phyloP scores from a whole-genome alignment of 441 rosid species.

The Pelargonium cotyledonis region DNA sequence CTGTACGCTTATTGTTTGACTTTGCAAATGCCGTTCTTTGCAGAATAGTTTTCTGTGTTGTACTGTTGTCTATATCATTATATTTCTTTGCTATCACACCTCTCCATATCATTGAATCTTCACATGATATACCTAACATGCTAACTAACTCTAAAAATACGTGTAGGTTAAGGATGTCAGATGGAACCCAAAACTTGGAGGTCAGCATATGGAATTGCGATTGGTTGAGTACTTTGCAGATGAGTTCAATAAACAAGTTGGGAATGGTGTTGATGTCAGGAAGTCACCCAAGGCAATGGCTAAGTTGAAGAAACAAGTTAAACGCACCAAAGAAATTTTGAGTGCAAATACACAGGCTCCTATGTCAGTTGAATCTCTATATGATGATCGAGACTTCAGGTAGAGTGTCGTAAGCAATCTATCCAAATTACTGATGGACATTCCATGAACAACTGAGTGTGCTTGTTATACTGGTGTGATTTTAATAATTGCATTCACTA shows the following conservation, averaged over 20 bases:
- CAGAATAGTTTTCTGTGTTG: too few species aligned
- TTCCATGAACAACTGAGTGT: background rate
- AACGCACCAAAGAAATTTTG: slow-evolving; percentile 90
- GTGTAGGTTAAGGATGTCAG: slow-evolving; percentile 92
- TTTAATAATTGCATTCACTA: background rate
- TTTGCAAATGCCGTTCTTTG: too few species aligned
- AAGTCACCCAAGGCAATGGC: slow-evolving; percentile 92
- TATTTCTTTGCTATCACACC: background rate
- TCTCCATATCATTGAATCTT: background rate
- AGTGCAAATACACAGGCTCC: slow-evolving; percentile 89
- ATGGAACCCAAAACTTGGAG: slow-evolving; percentile 91
- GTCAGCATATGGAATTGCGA: slow-evolving; percentile 75
- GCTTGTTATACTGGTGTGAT: background rate
- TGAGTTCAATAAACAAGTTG: slow-evolving; percentile 86
- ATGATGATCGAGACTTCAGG: slow-evolving; percentile 95
- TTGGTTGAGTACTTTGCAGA: slow-evolving; percentile 86
- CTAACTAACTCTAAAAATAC: slow-evolving; percentile 14
- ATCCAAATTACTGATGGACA: background rate
- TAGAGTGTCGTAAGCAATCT: slow-evolving; percentile 17
- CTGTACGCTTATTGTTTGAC: too few species aligned
- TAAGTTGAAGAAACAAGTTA: slow-evolving; percentile 92
- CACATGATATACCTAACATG: slow-evolving; percentile 7
- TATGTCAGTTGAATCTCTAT: slow-evolving; percentile 85
- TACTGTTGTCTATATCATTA: too few species aligned
- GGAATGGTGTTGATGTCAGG: slow-evolving; percentile 81